Evolutionary conservation across 2,329 filamentous ascomycete species (phyloP).

Genomic region (Paraconiothyrium sp.): DNA sequence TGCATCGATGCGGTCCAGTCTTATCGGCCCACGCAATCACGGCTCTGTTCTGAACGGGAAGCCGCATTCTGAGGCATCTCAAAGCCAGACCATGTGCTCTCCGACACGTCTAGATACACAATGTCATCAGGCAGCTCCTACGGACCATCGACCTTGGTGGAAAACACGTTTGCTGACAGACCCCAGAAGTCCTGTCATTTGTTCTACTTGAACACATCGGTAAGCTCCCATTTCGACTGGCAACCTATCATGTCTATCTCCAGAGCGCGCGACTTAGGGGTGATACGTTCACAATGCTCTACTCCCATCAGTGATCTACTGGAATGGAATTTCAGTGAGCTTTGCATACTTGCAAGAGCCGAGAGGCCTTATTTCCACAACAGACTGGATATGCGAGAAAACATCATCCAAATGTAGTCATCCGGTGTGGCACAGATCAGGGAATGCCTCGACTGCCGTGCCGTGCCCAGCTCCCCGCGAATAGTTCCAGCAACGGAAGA

Average conservation of each 20-base stretch:
- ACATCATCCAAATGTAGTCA: not conserved
- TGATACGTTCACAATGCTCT: not conserved
- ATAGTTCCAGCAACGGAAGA: conserved; percentile 13
- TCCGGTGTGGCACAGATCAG: not conserved
- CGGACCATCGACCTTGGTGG: not conserved
- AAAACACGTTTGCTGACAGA: not conserved
- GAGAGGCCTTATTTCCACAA: not conserved
- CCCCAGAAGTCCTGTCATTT: not conserved
- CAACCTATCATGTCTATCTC: not conserved
- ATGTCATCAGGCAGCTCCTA: not conserved
- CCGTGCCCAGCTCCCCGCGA: not conserved
- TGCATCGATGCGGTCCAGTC: conserved; percentile 12
- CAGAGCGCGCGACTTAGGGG: not conserved
- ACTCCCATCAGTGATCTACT: not conserved
- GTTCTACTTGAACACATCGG: not conserved
- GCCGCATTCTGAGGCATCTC: not conserved
- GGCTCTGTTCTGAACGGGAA: not conserved
- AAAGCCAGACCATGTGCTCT: not conserved
- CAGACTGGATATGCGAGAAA: not conserved
- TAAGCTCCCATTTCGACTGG: not conserved
- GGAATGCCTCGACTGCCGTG: not conserved
- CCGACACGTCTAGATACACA: not conserved
- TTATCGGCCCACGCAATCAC: conserved; percentile 4
- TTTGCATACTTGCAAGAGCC: not conserved
- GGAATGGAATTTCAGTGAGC: not conserved